Evolutionary conservation across 345 rosid species (phyloP), one percentile per base, ranked within the genome.

Genomic region (Noccaea caerulescens): DNA sequence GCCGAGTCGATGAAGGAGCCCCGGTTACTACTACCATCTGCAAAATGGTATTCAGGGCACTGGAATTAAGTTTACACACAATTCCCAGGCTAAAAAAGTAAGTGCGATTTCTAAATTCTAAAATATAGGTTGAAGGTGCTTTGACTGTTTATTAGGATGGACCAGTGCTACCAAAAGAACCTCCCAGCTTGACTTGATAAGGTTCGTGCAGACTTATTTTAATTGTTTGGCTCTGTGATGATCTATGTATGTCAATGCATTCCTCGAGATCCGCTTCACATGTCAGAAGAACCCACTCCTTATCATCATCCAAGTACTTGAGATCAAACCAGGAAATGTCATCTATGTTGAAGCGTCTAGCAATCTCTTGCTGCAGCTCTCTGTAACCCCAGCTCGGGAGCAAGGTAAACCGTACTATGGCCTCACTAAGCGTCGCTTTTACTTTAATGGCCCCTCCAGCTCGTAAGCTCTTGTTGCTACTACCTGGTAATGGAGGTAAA

Each of bases 201-300:
- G 80, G 80, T 70, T 58, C 82, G 53, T 81, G 82, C 25, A 89
- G 45, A 9, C 89, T 77, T 69, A 90, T 83, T 59, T 79, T 83
- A 66, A 93, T 86, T 27, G 91, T 87, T 41, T 68, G 79, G 56
- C 72, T 76, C 57, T 58, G 82, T 16, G 77, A 80, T 66, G 78
- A 69, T 77, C 77, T 87, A 71, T 86, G 53, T 57, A 88, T 79
- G 51, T 93, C 93, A 38, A 81, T 80, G 55, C 98, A 93, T 75
- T 93, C 98, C 81, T 90, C 96, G 8, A 93, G 88, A 73, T 88
- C 94, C 0, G 82, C 85, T 65, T 88, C 88, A 50, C 94, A 86
- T 18, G 87, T 86, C 83, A 86, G 79, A 60, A 86, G 88, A 41
- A 88, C 89, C 91, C 88, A 88, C 62, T 88, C 93, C 10, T 18